phyloP scores from a whole-genome alignment of 495 filamentous ascomycete genomes.

The Penicillium manginii region DNA sequence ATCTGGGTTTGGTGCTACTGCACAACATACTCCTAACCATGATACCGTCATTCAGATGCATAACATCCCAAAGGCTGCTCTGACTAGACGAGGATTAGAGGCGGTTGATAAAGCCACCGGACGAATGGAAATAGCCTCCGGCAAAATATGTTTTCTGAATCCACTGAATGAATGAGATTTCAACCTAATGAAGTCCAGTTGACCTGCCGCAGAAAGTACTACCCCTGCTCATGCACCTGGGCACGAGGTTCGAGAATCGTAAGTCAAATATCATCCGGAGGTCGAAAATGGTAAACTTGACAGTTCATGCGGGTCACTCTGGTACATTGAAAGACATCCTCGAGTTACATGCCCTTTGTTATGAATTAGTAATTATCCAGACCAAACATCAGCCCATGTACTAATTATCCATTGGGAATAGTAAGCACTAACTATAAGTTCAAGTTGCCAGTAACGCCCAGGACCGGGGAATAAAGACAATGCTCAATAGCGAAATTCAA shows the following conservation, averaged over 20 bases:
- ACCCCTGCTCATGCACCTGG: neutral
- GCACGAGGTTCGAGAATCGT: neutral
- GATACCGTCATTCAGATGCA: neutral
- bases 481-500: too few relatives aligned
- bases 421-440: too few relatives aligned
- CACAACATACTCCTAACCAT: neutral
- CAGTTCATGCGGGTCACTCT: neutral
- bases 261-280: neutral
- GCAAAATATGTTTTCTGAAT: neutral
- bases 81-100: neutral
- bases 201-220: too few relatives aligned
- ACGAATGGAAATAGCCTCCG: neutral
- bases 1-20: slow-evolving; percentile 10
- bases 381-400: too few relatives aligned
- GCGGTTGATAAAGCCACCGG: neutral
- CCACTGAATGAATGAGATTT: neutral
- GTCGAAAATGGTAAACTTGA: neutral
- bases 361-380: too few relatives aligned
- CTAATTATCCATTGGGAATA: too few relatives aligned
- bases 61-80: neutral
- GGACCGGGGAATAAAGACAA: too few relatives aligned
- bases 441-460: too few relatives aligned
- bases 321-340: neutral
- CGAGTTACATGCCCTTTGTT: too few relatives aligned
- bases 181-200: neutral